Conservation (phyloP, 2,329 filamentous ascomycete genomes). For the Cytospora paraplurivora region DNA sequence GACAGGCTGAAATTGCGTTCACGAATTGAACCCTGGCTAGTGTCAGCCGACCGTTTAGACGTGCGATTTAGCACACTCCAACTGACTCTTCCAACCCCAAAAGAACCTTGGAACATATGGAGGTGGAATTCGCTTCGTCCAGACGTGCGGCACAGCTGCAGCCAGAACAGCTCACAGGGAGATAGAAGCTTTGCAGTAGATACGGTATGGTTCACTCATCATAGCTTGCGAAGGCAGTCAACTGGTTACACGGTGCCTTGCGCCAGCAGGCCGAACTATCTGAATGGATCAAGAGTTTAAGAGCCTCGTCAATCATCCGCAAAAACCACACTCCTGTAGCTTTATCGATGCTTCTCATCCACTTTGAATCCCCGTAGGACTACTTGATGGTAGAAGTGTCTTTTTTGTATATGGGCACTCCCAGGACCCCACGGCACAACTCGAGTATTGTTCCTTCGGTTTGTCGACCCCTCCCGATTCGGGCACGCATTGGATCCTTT, state of each 20-base stretch:
- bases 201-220: conserved; percentile 12
- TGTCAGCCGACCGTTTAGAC: conserved; percentile 13
- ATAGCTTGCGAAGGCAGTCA: conserved; percentile 1
- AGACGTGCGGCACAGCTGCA: conserved; percentile 19
- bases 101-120: background rate
- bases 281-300: background rate
- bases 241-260: background rate
- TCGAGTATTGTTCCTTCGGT: background rate
- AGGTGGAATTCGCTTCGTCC: conserved; percentile 16
- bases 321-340: background rate
- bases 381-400: background rate
- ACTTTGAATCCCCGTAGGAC: background rate
- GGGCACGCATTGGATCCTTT: background rate
- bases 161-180: conserved; percentile 6
- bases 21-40: conserved; percentile 24
- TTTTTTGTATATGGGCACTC: background rate
- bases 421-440: background rate
- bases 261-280: background rate
- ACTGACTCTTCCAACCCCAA: background rate
- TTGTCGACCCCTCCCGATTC: too few relatives aligned
- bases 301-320: background rate
- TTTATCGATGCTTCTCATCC: background rate
- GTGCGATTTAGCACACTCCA: conserved; percentile 12
- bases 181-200: background rate
- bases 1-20: conserved; percentile 20